phyloP scores from a whole-genome alignment of 78 protist species.

The Acrasis kona region DNA sequence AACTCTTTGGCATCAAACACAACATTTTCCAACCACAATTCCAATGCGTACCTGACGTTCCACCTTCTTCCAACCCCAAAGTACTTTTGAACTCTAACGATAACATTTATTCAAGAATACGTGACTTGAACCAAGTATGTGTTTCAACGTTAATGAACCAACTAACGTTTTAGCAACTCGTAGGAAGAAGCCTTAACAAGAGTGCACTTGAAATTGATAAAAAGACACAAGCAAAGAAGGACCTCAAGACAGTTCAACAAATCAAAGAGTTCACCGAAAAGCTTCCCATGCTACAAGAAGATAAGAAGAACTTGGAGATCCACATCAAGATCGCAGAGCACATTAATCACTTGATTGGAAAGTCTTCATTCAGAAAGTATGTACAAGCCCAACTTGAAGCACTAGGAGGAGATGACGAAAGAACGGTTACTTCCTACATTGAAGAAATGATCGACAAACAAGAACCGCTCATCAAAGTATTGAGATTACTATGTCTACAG shows the following conservation, averaged over 20 bases:
- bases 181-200: constrained; percentile 43
- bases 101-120: constrained; percentile 18
- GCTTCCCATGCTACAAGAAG: constrained; percentile 31
- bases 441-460: constrained; percentile 39
- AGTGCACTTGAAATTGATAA: constrained; percentile 38
- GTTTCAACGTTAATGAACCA: too few relatives aligned
- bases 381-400: constrained; percentile 47
- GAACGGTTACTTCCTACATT: constrained; percentile 16
- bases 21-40: not conserved
- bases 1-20: constrained; percentile 48
- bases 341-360: constrained; percentile 13
- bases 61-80: constrained; percentile 8
- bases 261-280: constrained; percentile 42
- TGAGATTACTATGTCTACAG: constrained; percentile 49
- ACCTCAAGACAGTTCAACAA: constrained; percentile 32
- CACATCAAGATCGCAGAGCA: constrained; percentile 33
- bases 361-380: constrained; percentile 10
- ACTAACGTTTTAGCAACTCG: not conserved
- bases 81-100: constrained; percentile 22
- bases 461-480: constrained; percentile 43
- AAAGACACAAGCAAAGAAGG: constrained; percentile 23
- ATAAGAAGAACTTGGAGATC: constrained; percentile 9
- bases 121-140: constrained; percentile 23
- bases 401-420: not conserved
- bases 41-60: not conserved